phyloP scores from a whole-genome alignment of 2,329 filamentous ascomycete species.

The Verticillium zaregamsianum region DNA sequence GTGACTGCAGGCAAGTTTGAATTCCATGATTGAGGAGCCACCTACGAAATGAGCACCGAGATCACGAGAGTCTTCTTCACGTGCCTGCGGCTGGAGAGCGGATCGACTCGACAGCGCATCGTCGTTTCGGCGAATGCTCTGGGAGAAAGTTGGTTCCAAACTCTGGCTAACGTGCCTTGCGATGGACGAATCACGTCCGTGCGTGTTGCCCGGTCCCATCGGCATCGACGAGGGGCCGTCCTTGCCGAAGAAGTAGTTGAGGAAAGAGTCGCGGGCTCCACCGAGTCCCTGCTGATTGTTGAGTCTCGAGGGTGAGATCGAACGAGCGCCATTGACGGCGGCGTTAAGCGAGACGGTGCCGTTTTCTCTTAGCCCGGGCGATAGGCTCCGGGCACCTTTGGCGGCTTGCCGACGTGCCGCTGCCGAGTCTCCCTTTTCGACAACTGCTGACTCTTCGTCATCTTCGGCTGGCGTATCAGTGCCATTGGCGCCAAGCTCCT shows the following conservation, averaged over 20 bases:
- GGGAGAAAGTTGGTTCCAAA: constrained; percentile 75
- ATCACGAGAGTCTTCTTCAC: constrained; percentile 37
- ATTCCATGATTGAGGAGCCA: constrained; percentile 12
- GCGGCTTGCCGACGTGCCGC: constrained; percentile 49
- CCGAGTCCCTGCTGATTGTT: constrained; percentile 56
- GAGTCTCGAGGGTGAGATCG: constrained; percentile 58
- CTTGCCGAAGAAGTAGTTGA: constrained; percentile 99
- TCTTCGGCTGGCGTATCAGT: constrained; percentile 65
- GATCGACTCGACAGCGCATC: constrained; percentile 52
- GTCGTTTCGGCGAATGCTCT: constrained; percentile 73
- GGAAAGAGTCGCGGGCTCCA: constrained; percentile 78
- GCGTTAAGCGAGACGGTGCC: constrained; percentile 57
- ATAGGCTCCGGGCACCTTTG: constrained; percentile 72
- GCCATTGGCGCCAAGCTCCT: constrained; percentile 81
- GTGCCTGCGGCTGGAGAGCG: constrained; percentile 31
- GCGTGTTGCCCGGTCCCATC: constrained; percentile 34
- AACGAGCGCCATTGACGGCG: constrained; percentile 62
- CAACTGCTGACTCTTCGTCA: constrained; percentile 45
- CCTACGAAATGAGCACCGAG: constrained; percentile 57
- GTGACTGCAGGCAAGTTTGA: constrained; percentile 6
- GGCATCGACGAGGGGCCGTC: constrained; percentile 57
- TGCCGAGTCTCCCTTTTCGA: constrained; percentile 47
- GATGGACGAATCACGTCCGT: constrained; percentile 32
- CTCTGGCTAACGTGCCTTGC: constrained; percentile 72
- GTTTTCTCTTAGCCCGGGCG: constrained; percentile 71